A percentile compares a stretch with the other conserved stretches of the same genome.
phyloP scores from a whole-genome alignment of 495 filamentous ascomycete genomes.

The Bryoglossum gracile region DNA sequence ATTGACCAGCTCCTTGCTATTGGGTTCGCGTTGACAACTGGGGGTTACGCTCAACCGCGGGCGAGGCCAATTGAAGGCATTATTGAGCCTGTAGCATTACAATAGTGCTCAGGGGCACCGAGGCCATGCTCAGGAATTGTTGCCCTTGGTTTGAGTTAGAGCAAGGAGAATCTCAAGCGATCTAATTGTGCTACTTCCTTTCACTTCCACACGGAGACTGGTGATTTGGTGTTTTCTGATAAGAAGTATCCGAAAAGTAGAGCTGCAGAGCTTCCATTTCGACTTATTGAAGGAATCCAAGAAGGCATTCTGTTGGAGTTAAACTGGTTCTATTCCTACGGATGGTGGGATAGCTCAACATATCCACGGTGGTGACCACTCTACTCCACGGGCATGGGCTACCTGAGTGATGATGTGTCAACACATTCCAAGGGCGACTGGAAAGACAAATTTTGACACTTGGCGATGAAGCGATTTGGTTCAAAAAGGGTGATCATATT shows the following conservation, averaged over 20 bases:
- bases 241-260: too few relatives aligned
- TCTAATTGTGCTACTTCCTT: too few relatives aligned
- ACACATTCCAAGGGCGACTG: not conserved
- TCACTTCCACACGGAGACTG: too few relatives aligned
- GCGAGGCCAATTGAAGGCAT: too few relatives aligned
- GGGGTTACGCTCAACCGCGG: too few relatives aligned
- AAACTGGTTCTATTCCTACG: not conserved
- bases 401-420: not conserved
- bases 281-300: not conserved
- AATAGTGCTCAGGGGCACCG: too few relatives aligned
- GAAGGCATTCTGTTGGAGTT: not conserved
- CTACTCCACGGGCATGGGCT: not conserved
- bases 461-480: not conserved
- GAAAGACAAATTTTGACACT: not conserved
- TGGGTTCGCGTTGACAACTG: slow-evolving; percentile 5
- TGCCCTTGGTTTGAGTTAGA: too few relatives aligned
- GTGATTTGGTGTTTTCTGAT: too few relatives aligned
- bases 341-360: too few relatives aligned
- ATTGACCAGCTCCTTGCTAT: slow-evolving; percentile 1
- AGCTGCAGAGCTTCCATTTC: not conserved
- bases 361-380: not conserved
- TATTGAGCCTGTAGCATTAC: too few relatives aligned
- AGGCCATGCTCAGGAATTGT: too few relatives aligned
- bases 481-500: not conserved
- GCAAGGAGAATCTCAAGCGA: too few relatives aligned